Percentiles rank a stretch among this genome's conserved stretches.
Evolutionary conservation across 257 asterid species (phyloP).

Genomic region (Scutellaria minor): DNA sequence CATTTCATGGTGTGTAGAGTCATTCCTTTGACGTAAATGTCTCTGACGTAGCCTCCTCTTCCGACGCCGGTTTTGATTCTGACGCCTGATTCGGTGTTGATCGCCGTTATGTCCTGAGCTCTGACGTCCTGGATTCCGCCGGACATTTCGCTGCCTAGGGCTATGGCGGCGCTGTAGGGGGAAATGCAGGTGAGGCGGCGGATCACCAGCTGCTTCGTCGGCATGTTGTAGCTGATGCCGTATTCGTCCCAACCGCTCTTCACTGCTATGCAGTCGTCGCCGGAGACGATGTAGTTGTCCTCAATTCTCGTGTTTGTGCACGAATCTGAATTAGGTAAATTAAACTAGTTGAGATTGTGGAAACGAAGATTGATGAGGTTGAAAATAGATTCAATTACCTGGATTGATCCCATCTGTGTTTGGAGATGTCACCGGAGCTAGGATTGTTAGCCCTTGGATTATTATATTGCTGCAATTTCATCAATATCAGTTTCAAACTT

Average conservation of each 20-base stretch:
- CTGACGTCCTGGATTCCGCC: slow-evolving; percentile 89
- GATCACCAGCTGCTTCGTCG: slow-evolving; percentile 65
- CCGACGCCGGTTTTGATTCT: slow-evolving; percentile 80
- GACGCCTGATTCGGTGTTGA: slow-evolving; percentile 74
- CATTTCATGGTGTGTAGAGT: slow-evolving; percentile 75
- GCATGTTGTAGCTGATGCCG: slow-evolving; percentile 79
- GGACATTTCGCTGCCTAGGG: slow-evolving; percentile 91
- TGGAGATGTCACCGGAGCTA: slow-evolving; percentile 82
- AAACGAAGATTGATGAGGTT: not conserved
- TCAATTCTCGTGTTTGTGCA: slow-evolving; percentile 79
- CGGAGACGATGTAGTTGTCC: slow-evolving; percentile 78
- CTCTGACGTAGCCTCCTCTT: slow-evolving; percentile 80
- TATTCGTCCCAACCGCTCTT: slow-evolving; percentile 96
- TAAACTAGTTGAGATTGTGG: not conserved
- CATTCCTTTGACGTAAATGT: slow-evolving; percentile 75
- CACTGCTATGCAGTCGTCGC: slow-evolving; percentile 89
- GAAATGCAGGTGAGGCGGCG: slow-evolving; percentile 81
- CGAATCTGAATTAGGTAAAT: slow-evolving; percentile 57
- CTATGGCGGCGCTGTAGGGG: slow-evolving; percentile 83
- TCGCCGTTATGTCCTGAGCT: slow-evolving; percentile 70
- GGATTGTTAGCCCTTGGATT: slow-evolving; percentile 76
- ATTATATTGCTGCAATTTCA: slow-evolving; percentile 60
- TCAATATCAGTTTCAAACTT: not conserved
- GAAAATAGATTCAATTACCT: slow-evolving; percentile 41
- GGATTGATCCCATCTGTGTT: slow-evolving; percentile 93